Evolutionary conservation across 768 basidiomycete species (phyloP), one percentile per base, ranked within the genome.

Genomic region (Dacryopinax primogenitus): DNA sequence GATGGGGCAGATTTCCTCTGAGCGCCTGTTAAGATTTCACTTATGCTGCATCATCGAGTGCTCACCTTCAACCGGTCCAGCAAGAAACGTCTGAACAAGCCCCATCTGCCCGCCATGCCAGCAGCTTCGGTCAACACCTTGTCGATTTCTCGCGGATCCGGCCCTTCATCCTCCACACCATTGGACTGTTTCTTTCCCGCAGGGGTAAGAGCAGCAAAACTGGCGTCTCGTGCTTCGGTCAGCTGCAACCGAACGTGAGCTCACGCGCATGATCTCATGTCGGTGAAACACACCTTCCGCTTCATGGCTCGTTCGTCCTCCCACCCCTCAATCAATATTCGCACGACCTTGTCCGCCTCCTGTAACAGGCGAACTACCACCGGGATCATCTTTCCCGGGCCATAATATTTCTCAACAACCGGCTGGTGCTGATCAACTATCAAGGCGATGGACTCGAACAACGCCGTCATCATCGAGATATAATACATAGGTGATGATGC

Each of bases 351-450:
- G 74, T 97, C 95, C 64, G 89, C 90, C 72, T 98, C 94, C 65
- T 86, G 83, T 61, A 96, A 74, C 7, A 99, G 78, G 44, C 85
- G 81, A 26, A 80, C 77, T 1, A 93, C 82, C 13, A 95, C 92
- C 35, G 76, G 81, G 41, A 80, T 77, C 95, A 98, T 98, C 73
- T 88, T 87, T 0, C 92, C 89, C 9, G 74, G 70, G 0, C 96
- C 96, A 71, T 99, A 99, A 76, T 99, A 98, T 76, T 96, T 98
- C 72, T 97, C 95, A 0, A 99, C 94, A 3, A 99, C 85, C 1
- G 92, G 90, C 69, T 96, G 95, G 72, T 99, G 96, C 71, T 99
- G 96, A 70, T 95, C 92, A 23, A 99, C 86, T 68, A 99, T 92
- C 79, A 91, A 84, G 0, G 94, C 96, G 62, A 99, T 87, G 65